Percentiles rank a stretch among this genome's conserved stretches.
These are phyloP conservation scores for Fraxinus albicans DNA, from an alignment of 305 asterid genomes.

Conservation along the genomic window DNA sequence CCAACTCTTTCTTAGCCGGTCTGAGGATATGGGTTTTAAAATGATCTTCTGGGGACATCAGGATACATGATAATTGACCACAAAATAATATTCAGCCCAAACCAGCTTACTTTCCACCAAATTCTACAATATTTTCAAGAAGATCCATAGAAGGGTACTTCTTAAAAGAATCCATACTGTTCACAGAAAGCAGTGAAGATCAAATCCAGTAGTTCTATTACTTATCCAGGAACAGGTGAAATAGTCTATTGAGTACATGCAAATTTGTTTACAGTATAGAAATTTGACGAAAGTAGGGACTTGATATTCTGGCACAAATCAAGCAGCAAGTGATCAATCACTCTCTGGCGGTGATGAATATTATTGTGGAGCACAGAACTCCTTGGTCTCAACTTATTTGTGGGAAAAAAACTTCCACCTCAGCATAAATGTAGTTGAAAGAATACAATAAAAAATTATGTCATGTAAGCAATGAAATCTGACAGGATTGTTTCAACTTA, in stretches of 20 bases:
- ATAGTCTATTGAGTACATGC: background rate
- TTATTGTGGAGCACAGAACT: background rate
- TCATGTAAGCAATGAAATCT: slow-evolving; percentile 12
- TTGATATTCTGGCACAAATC: background rate
- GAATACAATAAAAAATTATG: background rate
- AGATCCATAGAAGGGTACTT: background rate
- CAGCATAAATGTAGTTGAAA: background rate
- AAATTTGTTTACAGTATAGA: background rate
- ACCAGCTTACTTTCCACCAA: background rate
- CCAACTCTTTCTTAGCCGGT: background rate
- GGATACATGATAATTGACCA: background rate
- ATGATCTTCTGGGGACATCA: background rate
- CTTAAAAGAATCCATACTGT: background rate
- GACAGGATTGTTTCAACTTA: slow-evolving; percentile 38
- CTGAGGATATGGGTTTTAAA: background rate
- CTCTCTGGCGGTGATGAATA: background rate
- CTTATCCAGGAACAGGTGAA: background rate
- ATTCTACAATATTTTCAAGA: background rate
- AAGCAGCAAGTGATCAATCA: background rate
- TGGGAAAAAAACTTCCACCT: background rate
- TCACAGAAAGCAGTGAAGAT: background rate
- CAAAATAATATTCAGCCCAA: background rate
- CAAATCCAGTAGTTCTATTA: background rate
- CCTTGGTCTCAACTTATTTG: background rate
- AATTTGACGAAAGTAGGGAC: background rate